Conservation (phyloP, 768 basidiomycete genomes). For the Hydnomerulius pinastri region DNA sequence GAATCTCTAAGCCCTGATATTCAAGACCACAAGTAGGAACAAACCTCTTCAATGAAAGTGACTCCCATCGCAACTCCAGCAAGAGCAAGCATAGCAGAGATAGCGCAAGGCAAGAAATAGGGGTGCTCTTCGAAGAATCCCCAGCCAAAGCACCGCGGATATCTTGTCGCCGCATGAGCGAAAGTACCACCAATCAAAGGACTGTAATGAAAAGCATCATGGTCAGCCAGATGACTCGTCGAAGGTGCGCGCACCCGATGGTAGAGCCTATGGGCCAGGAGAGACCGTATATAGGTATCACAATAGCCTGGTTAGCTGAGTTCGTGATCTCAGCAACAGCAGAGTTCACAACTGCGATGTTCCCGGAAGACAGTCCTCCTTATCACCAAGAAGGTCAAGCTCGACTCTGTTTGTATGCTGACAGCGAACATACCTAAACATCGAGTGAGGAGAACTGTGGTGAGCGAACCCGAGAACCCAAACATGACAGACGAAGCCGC, state of each 20-base stretch:
- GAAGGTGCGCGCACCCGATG: slow-evolving; percentile 56
- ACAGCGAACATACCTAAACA: slow-evolving; percentile 50
- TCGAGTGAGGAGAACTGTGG: slow-evolving; percentile 49
- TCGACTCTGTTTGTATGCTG: too few species aligned
- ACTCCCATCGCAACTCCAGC: slow-evolving; percentile 13
- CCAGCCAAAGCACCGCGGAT: slow-evolving; percentile 20
- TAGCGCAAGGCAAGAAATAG: slow-evolving; percentile 4
- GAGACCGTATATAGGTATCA: slow-evolving; percentile 59
- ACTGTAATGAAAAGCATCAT: slow-evolving; percentile 8
- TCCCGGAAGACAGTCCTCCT: slow-evolving; percentile 69
- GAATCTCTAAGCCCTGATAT: not conserved
- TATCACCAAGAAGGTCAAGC: too few species aligned
- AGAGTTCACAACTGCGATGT: slow-evolving; percentile 60
- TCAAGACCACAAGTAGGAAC: not conserved
- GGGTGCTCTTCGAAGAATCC: slow-evolving; percentile 3
- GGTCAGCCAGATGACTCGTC: too few species aligned
- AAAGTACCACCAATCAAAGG: slow-evolving; percentile 27
- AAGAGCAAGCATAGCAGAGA: slow-evolving; percentile 11
- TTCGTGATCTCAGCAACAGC: slow-evolving; percentile 66
- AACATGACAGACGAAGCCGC: slow-evolving; percentile 51
- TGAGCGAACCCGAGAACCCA: slow-evolving; percentile 55
- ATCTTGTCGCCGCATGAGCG: slow-evolving; percentile 4
- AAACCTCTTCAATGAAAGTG: slow-evolving; percentile 23
- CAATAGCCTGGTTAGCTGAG: slow-evolving; percentile 57
- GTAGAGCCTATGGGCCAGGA: slow-evolving; percentile 59